phyloP scores from a whole-genome alignment of 768 basidiomycete species.

The Neoboletus brunneissimus region DNA sequence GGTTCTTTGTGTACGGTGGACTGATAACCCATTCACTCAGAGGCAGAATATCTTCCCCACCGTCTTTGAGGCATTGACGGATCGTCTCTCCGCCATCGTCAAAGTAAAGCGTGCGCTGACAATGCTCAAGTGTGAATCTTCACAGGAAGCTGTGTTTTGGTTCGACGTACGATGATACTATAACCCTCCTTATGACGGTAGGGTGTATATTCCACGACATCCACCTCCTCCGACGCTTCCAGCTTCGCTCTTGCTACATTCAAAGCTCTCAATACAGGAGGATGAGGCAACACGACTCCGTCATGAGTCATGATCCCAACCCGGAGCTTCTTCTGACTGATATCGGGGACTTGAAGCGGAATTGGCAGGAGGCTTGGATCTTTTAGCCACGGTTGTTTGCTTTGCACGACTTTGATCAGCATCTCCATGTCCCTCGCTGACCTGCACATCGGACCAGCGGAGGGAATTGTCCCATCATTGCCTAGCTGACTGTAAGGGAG shows the following conservation, averaged over 20 bases:
- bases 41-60: conserved; percentile 36
- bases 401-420: conserved; percentile 22
- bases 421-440: conserved; percentile 27
- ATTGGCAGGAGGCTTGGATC: conserved; percentile 37
- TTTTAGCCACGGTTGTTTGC: conserved; percentile 39
- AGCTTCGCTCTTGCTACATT: conserved; percentile 36
- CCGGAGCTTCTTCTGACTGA: conserved; percentile 28
- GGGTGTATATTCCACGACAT: conserved; percentile 37
- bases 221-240: conserved; percentile 30
- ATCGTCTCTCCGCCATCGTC: conserved; percentile 37
- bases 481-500: conserved; percentile 23
- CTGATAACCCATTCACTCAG: conserved; percentile 38
- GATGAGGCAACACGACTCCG: conserved; percentile 37
- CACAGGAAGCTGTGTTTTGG: not conserved
- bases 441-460: conserved; percentile 27
- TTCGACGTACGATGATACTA: conserved; percentile 30
- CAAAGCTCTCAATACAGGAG: conserved; percentile 42
- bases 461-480: conserved; percentile 10
- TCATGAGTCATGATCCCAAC: conserved; percentile 35
- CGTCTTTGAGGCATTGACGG: conserved; percentile 18
- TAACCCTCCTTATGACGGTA: conserved; percentile 35
- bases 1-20: conserved; percentile 23
- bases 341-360: conserved; percentile 23
- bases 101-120: conserved; percentile 37
- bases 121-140: not conserved